Evolutionary conservation across 257 asterid genomes (phyloP).

Genomic region (Echium plantagineum): DNA sequence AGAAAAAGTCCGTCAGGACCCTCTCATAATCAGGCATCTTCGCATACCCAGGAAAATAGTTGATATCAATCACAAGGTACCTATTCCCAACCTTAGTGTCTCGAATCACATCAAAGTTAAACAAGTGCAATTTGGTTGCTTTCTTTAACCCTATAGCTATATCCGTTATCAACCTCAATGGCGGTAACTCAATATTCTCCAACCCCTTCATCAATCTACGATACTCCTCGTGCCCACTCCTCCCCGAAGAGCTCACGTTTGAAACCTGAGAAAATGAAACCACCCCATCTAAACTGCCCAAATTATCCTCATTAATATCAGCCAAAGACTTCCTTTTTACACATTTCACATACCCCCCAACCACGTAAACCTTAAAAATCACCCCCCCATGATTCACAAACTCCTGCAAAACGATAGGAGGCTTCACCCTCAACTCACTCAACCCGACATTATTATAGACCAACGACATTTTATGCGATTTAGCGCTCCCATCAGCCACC

Average conservation of each 20-base stretch:
- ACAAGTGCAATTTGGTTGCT: conserved; percentile 40
- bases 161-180: conserved; percentile 42
- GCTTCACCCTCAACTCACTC: conserved; percentile 34
- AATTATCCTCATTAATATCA: conserved; percentile 45
- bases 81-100: conserved; percentile 48
- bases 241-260: conserved; percentile 34
- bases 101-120: conserved; percentile 69
- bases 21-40: conserved; percentile 67
- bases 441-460: conserved; percentile 51
- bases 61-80: conserved; percentile 61
- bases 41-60: conserved; percentile 77
- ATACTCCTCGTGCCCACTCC: conserved; percentile 29
- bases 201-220: conserved; percentile 33
- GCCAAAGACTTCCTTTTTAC: conserved; percentile 66
- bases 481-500: conserved; percentile 69
- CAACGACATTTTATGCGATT: conserved; percentile 60
- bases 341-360: conserved; percentile 61
- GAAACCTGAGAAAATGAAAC: conserved; percentile 53
- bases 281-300: conserved; percentile 31
- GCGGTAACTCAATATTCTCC: conserved; percentile 63
- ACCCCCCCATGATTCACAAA: conserved; percentile 72
- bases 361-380: conserved; percentile 70
- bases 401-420: conserved; percentile 67
- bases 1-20: conserved; percentile 55
- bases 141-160: conserved; percentile 51